These are phyloP conservation scores for Hypoxylon trugodes DNA, from an alignment of 495 filamentous ascomycete species.

Conservation along the genomic window DNA sequence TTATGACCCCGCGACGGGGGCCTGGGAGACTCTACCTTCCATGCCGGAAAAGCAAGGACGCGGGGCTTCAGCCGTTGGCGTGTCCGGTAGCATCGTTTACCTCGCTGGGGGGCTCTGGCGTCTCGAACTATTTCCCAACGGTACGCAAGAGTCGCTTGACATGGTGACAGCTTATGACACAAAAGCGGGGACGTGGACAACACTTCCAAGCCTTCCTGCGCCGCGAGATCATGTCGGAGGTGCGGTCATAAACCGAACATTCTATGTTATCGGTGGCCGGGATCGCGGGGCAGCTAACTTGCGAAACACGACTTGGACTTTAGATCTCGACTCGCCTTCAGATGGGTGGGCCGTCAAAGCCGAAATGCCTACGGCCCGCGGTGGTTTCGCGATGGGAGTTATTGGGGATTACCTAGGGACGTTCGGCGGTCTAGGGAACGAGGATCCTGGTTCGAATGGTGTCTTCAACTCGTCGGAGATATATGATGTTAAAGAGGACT, in stretches of 20 bases:
- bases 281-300: slow-evolving; percentile 39
- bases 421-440: slow-evolving; percentile 56
- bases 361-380: slow-evolving; percentile 46
- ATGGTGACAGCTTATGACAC: slow-evolving; percentile 49
- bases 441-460: slow-evolving; percentile 23
- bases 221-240: slow-evolving; percentile 48
- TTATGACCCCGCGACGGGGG: slow-evolving; percentile 35
- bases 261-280: slow-evolving; percentile 53
- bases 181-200: slow-evolving; percentile 36
- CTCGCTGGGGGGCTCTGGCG: slow-evolving; percentile 41
- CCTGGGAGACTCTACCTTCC: slow-evolving; percentile 31
- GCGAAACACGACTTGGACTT: slow-evolving; percentile 47
- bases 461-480: slow-evolving; percentile 48
- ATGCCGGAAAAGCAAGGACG: slow-evolving; percentile 37
- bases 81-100: slow-evolving; percentile 36
- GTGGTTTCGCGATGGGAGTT: slow-evolving; percentile 45
- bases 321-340: slow-evolving; percentile 40
- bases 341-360: slow-evolving; percentile 38
- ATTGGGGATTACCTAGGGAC: slow-evolving; percentile 47
- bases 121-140: not conserved
- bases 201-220: slow-evolving; percentile 47
- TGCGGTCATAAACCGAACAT: slow-evolving; percentile 41
- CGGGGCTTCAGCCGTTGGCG: slow-evolving; percentile 34
- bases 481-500: slow-evolving; percentile 45
- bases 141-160: slow-evolving; percentile 25